Evolutionary conservation across 2,329 filamentous ascomycete species (phyloP), one percentile per base, ranked within the genome.

Genomic region (Pestalotiopsis fici): DNA sequence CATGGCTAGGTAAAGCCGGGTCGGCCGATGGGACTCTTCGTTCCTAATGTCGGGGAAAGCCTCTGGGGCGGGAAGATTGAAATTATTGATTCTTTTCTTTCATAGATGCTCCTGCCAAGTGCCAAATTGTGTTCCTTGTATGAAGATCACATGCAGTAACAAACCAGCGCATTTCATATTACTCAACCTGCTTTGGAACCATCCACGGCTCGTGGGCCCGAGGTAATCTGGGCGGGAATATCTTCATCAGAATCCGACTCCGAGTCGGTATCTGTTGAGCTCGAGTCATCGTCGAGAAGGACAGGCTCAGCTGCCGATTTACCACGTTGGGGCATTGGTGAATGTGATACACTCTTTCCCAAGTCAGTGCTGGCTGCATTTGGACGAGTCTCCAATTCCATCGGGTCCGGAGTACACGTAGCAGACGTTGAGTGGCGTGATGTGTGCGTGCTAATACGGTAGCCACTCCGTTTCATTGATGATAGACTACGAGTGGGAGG

Each of bases 361-460:
- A 27, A 23, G 9, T 63, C 47, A 13, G 56, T 21, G 21, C 39
- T 21, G 7, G 21, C 28, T n/a, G 28, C 43, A 7, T 11, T 47
- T 67, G 62, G 4, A 67, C 62, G 4, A 59, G 66, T 23, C 63
- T 59, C 55, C 54, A 62, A 9, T 47, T 59, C 43, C 66, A 67
- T 39, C 60, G 70, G 28, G 65, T 66, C 18, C 37, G 65, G 21
- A 64, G 67, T 47, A 12, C 59, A 27, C 27, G 67, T 21, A 7
- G 59, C 28, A 2, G 71, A 31, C 4, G 18, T n/a, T 5, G 63
- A 57, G 18, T 62, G 59, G 23, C 66, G 69, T 2, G 69, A 27
- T 27, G 71, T 64, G 39, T 77, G 75, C 2, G 75, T 75, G 6
- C 74, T 75, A 21, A 78, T 71, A 4, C 74, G 71, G 23, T 77